A percentile compares a stretch with the other conserved stretches of the same genome.
Conservation (phyloP, 176 grass and related monocot genomes). For the Puccinellia tenuiflora region DNA sequence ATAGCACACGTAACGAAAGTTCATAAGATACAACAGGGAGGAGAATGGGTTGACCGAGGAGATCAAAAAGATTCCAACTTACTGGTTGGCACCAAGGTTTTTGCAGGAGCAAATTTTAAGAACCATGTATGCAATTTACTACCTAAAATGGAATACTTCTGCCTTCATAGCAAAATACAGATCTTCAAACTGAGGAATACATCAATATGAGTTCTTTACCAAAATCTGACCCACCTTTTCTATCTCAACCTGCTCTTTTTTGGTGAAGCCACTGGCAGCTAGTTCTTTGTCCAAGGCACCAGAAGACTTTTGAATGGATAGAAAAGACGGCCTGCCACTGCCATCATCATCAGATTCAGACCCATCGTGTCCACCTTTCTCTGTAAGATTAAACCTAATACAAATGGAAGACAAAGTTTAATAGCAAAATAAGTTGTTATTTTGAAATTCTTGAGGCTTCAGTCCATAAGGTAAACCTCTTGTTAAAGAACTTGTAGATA, state of each 20-base stretch:
- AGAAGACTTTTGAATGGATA: conserved; percentile 47
- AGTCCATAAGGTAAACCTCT: conserved; percentile 48
- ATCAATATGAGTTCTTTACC: neutral
- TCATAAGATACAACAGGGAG: neutral
- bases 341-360: conserved; percentile 48
- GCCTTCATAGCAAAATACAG: neutral
- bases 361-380: conserved; percentile 39
- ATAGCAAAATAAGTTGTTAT: neutral
- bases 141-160: neutral
- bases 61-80: neutral
- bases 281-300: conserved; percentile 77
- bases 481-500: conserved; percentile 93
- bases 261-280: conserved; percentile 86
- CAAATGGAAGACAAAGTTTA: conserved; percentile 10
- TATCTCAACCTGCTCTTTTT: conserved; percentile 80
- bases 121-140: neutral
- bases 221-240: conserved; percentile 49
- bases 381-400: conserved; percentile 73
- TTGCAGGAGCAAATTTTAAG: neutral
- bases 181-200: neutral
- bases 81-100: neutral
- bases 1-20: neutral
- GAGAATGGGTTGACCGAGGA: neutral
- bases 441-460: neutral
- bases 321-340: conserved; percentile 60